Evolutionary conservation across 2,329 filamentous ascomycete species (phyloP).

Genomic region (Talaromyces sp.): DNA sequence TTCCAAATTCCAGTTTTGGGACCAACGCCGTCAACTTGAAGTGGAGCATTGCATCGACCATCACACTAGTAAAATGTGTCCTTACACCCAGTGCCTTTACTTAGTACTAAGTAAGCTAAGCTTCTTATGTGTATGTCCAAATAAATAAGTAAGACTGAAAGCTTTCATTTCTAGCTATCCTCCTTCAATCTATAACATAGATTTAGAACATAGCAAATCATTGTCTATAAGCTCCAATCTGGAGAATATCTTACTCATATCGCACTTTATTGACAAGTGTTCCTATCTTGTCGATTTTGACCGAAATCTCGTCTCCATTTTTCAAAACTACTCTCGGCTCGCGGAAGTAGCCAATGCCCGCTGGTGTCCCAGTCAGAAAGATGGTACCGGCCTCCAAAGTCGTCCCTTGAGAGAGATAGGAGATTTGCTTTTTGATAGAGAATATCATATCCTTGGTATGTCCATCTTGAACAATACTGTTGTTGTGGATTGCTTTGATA

Average conservation of each 20-base stretch:
- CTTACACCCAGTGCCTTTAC: too few relatives aligned
- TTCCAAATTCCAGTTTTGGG: too few relatives aligned
- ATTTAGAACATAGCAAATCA: too few relatives aligned
- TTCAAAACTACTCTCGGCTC: conserved; percentile 28
- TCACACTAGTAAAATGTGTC: too few relatives aligned
- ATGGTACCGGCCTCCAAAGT: conserved; percentile 29
- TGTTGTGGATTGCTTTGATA: conserved; percentile 46
- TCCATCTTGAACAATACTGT: conserved; percentile 43
- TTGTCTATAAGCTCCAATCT: too few relatives aligned
- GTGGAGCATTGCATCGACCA: too few relatives aligned
- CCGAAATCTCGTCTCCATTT: conserved; percentile 33
- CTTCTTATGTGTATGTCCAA: too few relatives aligned
- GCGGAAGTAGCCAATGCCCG: conserved; percentile 34
- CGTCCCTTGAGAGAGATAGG: conserved; percentile 42
- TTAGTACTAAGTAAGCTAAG: too few relatives aligned
- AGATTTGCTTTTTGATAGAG: conserved; percentile 40
- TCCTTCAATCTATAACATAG: too few relatives aligned
- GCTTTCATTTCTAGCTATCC: too few relatives aligned
- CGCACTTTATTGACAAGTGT: conserved; percentile 35
- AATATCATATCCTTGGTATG: conserved; percentile 47
- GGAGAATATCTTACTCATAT: conserved; percentile 29
- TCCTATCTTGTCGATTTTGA: conserved; percentile 34
- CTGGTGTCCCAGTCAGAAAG: conserved; percentile 30
- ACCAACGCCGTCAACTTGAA: too few relatives aligned
- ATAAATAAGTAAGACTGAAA: too few relatives aligned